phyloP scores from a whole-genome alignment of 352 stramenopile genomes.

The Phytopythium oedochilum region DNA sequence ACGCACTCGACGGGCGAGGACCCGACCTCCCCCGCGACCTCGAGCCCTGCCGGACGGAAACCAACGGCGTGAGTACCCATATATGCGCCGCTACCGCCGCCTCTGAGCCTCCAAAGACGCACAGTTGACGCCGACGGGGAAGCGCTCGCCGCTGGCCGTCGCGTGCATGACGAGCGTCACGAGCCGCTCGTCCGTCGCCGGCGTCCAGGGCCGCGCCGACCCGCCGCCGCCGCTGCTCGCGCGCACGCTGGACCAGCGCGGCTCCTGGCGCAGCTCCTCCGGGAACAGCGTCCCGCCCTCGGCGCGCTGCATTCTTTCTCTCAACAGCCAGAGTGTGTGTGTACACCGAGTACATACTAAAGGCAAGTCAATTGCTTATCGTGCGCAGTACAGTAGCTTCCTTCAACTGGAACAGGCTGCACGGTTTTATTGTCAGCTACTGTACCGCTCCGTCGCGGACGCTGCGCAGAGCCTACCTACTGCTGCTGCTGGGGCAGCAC shows the following conservation, averaged over 20 bases:
- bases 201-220: slow-evolving; percentile 30
- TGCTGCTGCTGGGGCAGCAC: slow-evolving; percentile 19
- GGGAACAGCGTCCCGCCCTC: slow-evolving; percentile 9
- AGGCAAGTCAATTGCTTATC: too few relatives aligned
- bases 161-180: slow-evolving; percentile 58
- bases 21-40: slow-evolving; percentile 50
- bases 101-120: slow-evolving; percentile 8
- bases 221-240: slow-evolving; percentile 21
- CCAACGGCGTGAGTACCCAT: too few relatives aligned
- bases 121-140: slow-evolving; percentile 84
- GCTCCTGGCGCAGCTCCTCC: slow-evolving; percentile 53
- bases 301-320: neutral
- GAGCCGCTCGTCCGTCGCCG: slow-evolving; percentile 50
- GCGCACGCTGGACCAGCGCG: slow-evolving; percentile 63
- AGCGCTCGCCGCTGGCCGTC: slow-evolving; percentile 69
- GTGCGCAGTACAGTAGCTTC: too few relatives aligned
- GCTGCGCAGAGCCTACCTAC: too few relatives aligned
- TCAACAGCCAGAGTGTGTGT: too few relatives aligned
- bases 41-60: slow-evolving; percentile 40
- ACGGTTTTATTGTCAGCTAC: neutral
- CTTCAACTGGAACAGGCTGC: too few relatives aligned
- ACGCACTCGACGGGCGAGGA: slow-evolving; percentile 74
- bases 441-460: too few relatives aligned
- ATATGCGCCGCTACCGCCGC: neutral
- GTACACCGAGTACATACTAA: too few relatives aligned